phyloP scores from a whole-genome alignment of 495 filamentous ascomycete genomes.

The Usnea hakonensis region DNA sequence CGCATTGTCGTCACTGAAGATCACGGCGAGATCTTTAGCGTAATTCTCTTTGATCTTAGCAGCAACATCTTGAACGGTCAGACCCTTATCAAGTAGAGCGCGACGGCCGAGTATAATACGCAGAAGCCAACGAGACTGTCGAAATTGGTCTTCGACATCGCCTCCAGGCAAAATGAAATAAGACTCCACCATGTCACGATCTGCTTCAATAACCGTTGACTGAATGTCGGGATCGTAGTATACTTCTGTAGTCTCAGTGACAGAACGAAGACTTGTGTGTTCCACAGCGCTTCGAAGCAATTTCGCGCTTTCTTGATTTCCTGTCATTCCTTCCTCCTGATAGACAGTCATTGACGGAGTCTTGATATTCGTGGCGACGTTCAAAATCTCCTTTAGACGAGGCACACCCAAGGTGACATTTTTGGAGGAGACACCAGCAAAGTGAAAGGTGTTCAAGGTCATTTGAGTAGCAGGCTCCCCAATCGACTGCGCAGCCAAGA shows the following conservation, averaged over 20 bases:
- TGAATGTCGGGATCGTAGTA: constrained; percentile 94
- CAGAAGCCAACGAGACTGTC: constrained; percentile 89
- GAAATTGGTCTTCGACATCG: constrained; percentile 56
- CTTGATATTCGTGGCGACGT: constrained; percentile 96
- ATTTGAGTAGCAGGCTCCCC: constrained; percentile 99
- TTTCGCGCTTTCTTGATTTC: constrained; percentile 75
- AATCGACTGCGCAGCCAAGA: constrained; percentile 95
- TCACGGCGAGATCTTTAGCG: constrained; percentile 77
- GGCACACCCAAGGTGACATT: constrained; percentile 99
- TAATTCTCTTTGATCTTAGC: constrained; percentile 79
- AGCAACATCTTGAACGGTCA: constrained; percentile 91
- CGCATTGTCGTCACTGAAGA: constrained; percentile 97
- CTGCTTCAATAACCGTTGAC: constrained; percentile 73
- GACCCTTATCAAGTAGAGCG: constrained; percentile 88
- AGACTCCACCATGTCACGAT: constrained; percentile 89
- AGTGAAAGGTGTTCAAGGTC: constrained; percentile 99
- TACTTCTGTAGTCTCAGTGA: constrained; percentile 86
- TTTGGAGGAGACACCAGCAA: constrained; percentile 98
- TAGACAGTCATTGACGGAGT: constrained; percentile 97
- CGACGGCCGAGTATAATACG: constrained; percentile 89
- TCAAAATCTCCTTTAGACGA: constrained; percentile 98
- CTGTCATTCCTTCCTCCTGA: constrained; percentile 48
- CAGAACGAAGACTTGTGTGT: constrained; percentile 87
- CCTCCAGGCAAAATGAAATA: constrained; percentile 95
- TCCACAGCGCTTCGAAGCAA: constrained; percentile 78